Percentiles rank a stretch among this genome's conserved stretches.
These are phyloP conservation scores for Tulasnella sp. DNA, from an alignment of 768 basidiomycete species.

Conservation along the genomic window DNA sequence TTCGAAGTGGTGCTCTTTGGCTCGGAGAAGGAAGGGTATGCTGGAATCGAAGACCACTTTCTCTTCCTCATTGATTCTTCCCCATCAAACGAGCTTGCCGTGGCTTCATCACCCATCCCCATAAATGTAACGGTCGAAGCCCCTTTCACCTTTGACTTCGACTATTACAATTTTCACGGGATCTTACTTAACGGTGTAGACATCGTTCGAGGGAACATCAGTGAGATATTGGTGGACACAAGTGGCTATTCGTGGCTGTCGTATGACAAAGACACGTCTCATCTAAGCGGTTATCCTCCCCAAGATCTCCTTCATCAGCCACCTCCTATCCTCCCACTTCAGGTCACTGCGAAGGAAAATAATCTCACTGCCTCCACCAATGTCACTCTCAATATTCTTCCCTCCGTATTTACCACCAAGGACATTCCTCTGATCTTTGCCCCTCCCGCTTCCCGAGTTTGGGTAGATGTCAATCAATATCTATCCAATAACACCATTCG, in stretches of 20 bases:
- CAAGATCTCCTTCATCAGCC: conserved; percentile 27
- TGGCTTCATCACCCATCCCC: conserved; percentile 35
- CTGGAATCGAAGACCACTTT: conserved; percentile 36
- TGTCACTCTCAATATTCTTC: conserved; percentile 50
- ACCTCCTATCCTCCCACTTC: conserved; percentile 41
- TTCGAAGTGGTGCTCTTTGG: conserved; percentile 49
- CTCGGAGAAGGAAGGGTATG: conserved; percentile 62
- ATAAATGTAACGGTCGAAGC: conserved; percentile 58
- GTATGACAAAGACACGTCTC: conserved; percentile 43
- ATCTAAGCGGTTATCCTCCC: conserved; percentile 54
- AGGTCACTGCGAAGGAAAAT: conserved; percentile 41
- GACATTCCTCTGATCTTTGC: conserved; percentile 44
- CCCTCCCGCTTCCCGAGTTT: conserved; percentile 37
- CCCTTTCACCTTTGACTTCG: conserved; percentile 40
- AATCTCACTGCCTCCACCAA: conserved; percentile 55
- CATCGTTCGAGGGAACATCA: conserved; percentile 47
- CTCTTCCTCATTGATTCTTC: conserved; percentile 57
- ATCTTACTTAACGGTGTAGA: conserved; percentile 48
- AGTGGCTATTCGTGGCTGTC: conserved; percentile 34
- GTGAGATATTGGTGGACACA: conserved; percentile 44
- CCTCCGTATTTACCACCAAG: conserved; percentile 56
- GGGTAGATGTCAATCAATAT: conserved; percentile 42
- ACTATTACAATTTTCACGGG: conserved; percentile 47
- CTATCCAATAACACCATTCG: conserved; percentile 39
- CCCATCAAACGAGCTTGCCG: conserved; percentile 44